Base-by-base conservation (phyloP, 164 flowering plant species). In the Protea cynaroides region DNA sequence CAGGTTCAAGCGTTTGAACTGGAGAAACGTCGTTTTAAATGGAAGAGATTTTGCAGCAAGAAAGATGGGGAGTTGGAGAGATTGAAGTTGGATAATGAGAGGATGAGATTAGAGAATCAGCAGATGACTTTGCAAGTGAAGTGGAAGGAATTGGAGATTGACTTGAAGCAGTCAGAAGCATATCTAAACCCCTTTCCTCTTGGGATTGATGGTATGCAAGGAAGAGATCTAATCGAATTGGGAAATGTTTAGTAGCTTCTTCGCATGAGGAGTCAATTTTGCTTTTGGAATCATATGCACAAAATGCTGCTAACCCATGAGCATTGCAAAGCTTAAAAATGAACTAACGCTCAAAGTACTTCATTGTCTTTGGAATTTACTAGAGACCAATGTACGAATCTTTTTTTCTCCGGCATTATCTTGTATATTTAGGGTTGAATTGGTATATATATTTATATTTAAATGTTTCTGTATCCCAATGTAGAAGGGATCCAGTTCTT, bases 61-160 rank as follows among this genome's bases (percentile, higher is more conserved):
- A 82, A 84, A 73, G 81, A 82, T 61, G 68, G 74, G 79, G 87
- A 82, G 65, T 56, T 87, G 64, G 88, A 84, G 79, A 76, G 70
- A 56, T 40, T 78, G 73, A 81, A 79, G 73, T 51, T 87, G 65
- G 84, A 82, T 60, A 84, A 87, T 56, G 80, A 84, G 75, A 77
- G 81, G 65, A 73, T 79, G 80, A 74, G 64, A 66, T 43, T 83
- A 24, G 86, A 80, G 70, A 83, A 81, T 63, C 83, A 83, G 57
- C 77, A 63, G 40, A 80, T 72, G 73, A 65, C 76, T 21, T 71
- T 83, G 77, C 74, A 72, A 9, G 51, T 85, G 72, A 83, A 71
- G 75, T 82, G 73, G 62, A 79, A 76, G 73, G 77, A 66, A 58
- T 23, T 76, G 51, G 79, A 79, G 55, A 43, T 76, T 5, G 76